Evolutionary conservation across 78 protist genomes (phyloP).

Genomic region (Corallochytrium limacisporum): DNA sequence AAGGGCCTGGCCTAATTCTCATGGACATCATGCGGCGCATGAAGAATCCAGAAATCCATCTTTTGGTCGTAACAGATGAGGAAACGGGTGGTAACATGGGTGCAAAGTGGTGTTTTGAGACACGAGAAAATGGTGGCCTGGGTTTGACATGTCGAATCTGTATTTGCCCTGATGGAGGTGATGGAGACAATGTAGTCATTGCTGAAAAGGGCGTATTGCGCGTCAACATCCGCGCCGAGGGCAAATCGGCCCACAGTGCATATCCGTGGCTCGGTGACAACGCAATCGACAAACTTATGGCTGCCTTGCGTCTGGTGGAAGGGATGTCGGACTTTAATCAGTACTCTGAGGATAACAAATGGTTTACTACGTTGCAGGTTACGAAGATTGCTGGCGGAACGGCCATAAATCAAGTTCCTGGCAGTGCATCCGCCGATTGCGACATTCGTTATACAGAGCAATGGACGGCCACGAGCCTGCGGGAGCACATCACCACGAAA

Average conservation of each 20-base stretch:
- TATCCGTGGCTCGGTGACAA: conserved; percentile 24
- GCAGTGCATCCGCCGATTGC: neutral
- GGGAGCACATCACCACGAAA: neutral
- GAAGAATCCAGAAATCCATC: neutral
- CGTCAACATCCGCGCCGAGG: neutral
- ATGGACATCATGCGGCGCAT: neutral
- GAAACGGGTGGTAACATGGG: conserved; percentile 16
- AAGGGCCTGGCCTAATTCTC: neutral
- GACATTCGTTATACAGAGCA: conserved; percentile 7
- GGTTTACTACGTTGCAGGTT: neutral
- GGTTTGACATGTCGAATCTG: neutral
- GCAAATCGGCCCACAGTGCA: conserved; percentile 23
- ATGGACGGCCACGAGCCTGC: neutral
- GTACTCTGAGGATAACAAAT: neutral
- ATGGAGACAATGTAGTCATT: conserved; percentile 9
- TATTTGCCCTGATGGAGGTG: conserved; percentile 29
- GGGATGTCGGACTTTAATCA: conserved; percentile 6
- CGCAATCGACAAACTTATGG: conserved; percentile 9
- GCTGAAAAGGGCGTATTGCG: conserved; percentile 26
- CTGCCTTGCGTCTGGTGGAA: neutral
- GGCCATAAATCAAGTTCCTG: conserved; percentile 10
- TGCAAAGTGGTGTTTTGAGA: conserved; percentile 2
- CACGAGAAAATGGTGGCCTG: conserved; percentile 12
- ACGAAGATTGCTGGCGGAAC: no score
- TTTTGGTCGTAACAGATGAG: conserved; percentile 13